Base-by-base conservation (phyloP, 2,329 filamentous ascomycete species). In the Knufia fluminis region DNA sequence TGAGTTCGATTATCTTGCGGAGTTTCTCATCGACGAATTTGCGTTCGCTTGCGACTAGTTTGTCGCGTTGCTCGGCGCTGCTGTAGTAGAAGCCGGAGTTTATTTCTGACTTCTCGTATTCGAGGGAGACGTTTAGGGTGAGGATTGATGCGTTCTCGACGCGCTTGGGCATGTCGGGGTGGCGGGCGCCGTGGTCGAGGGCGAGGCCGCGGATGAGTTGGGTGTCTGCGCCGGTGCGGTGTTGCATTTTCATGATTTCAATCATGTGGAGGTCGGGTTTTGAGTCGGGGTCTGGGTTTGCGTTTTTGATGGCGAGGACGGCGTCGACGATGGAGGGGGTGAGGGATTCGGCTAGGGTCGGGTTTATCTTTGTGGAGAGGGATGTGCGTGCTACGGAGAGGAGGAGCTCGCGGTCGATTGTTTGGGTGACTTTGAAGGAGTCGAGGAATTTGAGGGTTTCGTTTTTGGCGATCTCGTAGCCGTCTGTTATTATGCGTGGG, bases 181-280 rank as follows among this genome's bases (percentile, higher is more conserved):
- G 92, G 64, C 92, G 81, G 10, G 92, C 90, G 58, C 92, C 92
- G 68, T 98, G 92, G 63, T 98, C 92, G 53, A 98, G 74, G 8
- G 88, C 92, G 51, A 98, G 76, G 52, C 92, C 92, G 57, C 86
- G 82, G 68, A 98, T 96, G 52, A 98, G 80, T 69, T 95, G 89
- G 50, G 92, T 98, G 68, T 98, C 92, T 26, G 92, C 87, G 52
- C 91, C 90, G 46, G 87, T 89, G 60, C 91, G 86, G 74, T 98
- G 92, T 73, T 98, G 92, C 91, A 98, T 97, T 68, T 94, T 97
- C 92, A 98, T 98, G 62, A 98, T 97, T 71, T 98, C 92, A 59
- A 98, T 79, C 92, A 98, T 98, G 75, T 97, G 91, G 63, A 98
- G 71, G 71, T 98, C 92, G 50, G 94, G 94, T 74, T 97, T 97